Conservation (phyloP, 1,139 yeast species). For the Lodderomyces theae region DNA sequence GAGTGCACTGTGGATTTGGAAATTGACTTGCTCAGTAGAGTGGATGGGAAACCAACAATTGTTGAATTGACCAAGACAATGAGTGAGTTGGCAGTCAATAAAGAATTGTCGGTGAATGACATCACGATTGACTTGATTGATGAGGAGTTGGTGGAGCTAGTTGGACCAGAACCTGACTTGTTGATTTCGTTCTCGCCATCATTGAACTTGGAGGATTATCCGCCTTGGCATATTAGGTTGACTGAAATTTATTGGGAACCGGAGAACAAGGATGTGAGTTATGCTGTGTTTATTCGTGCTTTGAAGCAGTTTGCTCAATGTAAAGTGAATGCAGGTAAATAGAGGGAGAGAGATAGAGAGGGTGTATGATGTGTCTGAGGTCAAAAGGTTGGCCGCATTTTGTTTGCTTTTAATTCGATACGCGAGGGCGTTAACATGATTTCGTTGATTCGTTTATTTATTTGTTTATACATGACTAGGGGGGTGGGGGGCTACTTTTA, state of each 20-base stretch:
- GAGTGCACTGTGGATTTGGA: conserved; percentile 46
- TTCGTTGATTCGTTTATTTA: too few species aligned
- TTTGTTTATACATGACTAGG: too few species aligned
- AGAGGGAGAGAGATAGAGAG: too few species aligned
- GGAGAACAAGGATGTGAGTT: conserved; percentile 74
- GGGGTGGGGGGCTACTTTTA: too few species aligned
- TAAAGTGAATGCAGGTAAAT: conserved; percentile 85
- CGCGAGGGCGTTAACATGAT: too few species aligned
- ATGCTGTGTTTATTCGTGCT: conserved; percentile 83
- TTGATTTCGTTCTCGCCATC: conserved; percentile 81
- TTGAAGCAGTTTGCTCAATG: conserved; percentile 75
- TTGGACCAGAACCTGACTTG: conserved; percentile 89
- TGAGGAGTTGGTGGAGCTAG: conserved; percentile 69
- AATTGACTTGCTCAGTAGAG: conserved; percentile 63
- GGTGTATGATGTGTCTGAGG: too few species aligned
- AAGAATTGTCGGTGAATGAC: conserved; percentile 63
- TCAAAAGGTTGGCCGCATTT: too few species aligned
- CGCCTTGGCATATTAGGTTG: conserved; percentile 96
- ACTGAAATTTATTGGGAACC: conserved; percentile 90
- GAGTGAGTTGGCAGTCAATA: conserved; percentile 67
- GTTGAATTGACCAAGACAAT: conserved; percentile 85
- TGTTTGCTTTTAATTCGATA: too few species aligned
- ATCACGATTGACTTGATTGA: conserved; percentile 74
- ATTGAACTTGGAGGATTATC: conserved; percentile 87
- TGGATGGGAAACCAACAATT: conserved; percentile 88